These are phyloP conservation scores for Tolypocladium tundrense DNA, from an alignment of 2,329 filamentous ascomycete genomes.

Conservation along the genomic window DNA sequence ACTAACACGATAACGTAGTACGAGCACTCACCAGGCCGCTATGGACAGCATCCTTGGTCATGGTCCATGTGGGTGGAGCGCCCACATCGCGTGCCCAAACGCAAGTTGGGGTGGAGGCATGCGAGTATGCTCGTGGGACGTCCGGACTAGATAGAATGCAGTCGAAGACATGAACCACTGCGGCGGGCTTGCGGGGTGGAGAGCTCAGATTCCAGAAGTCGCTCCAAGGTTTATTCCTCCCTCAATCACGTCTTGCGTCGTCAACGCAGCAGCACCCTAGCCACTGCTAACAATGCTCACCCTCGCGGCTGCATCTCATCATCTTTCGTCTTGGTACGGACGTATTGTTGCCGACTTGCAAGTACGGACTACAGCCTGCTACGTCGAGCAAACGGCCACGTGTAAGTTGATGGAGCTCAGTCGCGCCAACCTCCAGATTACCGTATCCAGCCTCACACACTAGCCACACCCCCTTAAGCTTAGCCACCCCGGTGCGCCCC, in stretches of 20 bases:
- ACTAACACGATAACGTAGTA: neutral
- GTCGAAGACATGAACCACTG: neutral
- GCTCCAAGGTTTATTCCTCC: neutral
- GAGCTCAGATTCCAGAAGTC: no score
- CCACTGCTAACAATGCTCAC: no score
- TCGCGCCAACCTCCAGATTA: neutral
- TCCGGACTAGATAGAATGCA: neutral
- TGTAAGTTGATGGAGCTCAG: no score
- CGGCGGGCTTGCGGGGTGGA: neutral
- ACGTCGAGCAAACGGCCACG: neutral
- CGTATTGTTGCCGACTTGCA: no score
- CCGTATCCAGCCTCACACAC: neutral
- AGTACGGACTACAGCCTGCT: neutral
- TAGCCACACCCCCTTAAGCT: slow-evolving; percentile 6
- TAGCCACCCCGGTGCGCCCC: slow-evolving; percentile 1
- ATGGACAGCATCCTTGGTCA: neutral
- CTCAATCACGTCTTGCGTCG: neutral
- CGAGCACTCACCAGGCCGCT: neutral
- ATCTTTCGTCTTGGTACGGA: no score
- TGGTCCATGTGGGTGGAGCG: neutral
- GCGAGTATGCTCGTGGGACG: neutral
- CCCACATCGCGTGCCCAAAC: neutral
- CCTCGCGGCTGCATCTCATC: no score
- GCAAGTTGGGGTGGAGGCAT: neutral
- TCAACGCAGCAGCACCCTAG: neutral